Base-by-base conservation (phyloP, 306 rosid species). In the Ormosia semicastrata region DNA sequence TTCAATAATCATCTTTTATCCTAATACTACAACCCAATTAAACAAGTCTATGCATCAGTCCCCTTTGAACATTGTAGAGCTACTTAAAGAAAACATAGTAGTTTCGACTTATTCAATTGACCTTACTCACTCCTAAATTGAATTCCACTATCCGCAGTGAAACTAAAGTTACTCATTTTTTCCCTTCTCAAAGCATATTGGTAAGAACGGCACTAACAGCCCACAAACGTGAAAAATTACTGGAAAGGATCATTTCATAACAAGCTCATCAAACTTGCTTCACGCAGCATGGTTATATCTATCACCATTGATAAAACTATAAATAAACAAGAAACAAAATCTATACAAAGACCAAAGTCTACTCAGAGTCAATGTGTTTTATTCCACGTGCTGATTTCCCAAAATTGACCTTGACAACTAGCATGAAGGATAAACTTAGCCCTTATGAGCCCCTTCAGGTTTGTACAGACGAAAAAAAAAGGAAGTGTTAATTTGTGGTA, bases 361-460 rank as follows among this genome's bases (percentile, higher is more conserved):
- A 82, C 50, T 76, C 7, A 86, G 59, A 73, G 75, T 65, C 60
- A 4, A 1, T 58, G 81, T 69, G 75, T 74, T 87, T 89, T 88
- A 87, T 90, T 92, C 76, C 52, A 71, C 83, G 40, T 52, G 77
- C 17, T 85, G 36, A 74, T 79, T 81, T 84, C 62, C 44, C 81
- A 78, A 34, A 50, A 40, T 62, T 33, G 81, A 73, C 78, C 58
- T 84, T 58, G 59, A 52, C 14, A 15, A 83, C 82, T 40, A 4
- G 59, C 14, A 17, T 73, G 62, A 47, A 36, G 6, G 34, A 77
- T 32, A 34, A 60, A 36, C 67, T 86, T 82, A 87, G 58, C 66
- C 84, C 37, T 84, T 72, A 8, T 74, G 82, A 66, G 87, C 47
- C 50, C 87, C 91, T 39, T 87, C 91, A 65, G 90, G 73, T 83